Evolutionary conservation across 2,329 filamentous ascomycete genomes (phyloP).

Genomic region (Aspergillus sp.): DNA sequence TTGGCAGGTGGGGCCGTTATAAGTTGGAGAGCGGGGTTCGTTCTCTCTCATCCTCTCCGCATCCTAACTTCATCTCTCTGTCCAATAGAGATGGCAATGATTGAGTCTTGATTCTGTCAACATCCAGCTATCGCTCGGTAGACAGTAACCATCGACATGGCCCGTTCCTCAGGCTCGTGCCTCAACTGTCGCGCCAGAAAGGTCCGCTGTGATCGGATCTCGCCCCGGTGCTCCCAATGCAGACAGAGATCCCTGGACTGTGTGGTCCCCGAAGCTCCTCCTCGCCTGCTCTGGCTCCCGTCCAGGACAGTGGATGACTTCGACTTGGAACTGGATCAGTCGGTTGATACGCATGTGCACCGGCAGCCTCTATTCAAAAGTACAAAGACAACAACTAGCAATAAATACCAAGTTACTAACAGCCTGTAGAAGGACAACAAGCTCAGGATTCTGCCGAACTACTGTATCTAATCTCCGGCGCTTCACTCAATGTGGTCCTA

Average conservation of each 20-base stretch:
- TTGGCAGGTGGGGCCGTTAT: too few relatives aligned
- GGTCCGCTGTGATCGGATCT: constrained; percentile 8
- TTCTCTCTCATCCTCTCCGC: too few relatives aligned
- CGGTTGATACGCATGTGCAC: constrained; percentile 2
- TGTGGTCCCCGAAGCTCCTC: neutral
- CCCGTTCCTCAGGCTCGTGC: neutral
- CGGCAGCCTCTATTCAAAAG: neutral
- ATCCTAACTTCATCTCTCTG: too few relatives aligned
- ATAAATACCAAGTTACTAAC: neutral
- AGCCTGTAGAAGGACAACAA: neutral
- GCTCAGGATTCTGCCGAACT: neutral
- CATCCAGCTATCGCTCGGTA: too few relatives aligned
- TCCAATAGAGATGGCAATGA: too few relatives aligned
- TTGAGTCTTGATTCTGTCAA: too few relatives aligned
- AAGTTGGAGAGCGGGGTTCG: too few relatives aligned
- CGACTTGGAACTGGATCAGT: neutral
- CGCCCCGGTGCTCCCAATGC: constrained; percentile 5
- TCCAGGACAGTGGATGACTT: neutral
- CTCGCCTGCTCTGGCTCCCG: constrained; percentile 6
- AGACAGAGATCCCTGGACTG: neutral
- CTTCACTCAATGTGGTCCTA: neutral
- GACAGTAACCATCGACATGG: too few relatives aligned
- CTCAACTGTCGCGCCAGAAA: constrained; percentile 9
- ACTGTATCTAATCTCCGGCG: neutral
- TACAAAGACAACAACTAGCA: neutral